Evolutionary conservation across 108 stramenopile genomes (phyloP).

Genomic region (Nannochloropsis gaditana): DNA sequence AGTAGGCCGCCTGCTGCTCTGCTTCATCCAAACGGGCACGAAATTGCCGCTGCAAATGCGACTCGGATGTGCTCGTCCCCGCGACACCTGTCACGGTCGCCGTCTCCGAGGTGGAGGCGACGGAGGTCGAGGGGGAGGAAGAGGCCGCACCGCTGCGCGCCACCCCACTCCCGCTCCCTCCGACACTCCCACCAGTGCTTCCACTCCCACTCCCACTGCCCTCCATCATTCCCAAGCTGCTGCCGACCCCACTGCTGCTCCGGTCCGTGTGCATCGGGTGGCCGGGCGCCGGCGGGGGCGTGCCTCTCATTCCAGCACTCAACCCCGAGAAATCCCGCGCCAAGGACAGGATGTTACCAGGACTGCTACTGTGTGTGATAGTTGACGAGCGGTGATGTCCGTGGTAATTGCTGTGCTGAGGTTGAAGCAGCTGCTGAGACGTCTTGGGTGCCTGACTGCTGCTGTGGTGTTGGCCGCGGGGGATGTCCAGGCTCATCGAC

Average conservation of each 20-base stretch:
- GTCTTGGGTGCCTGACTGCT: not conserved
- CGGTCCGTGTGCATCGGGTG: not conserved
- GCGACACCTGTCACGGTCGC: not conserved
- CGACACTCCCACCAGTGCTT: not conserved
- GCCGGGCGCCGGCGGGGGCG: not conserved
- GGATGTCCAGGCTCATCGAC: not conserved
- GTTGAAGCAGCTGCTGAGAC: not conserved
- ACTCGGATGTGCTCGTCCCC: not conserved
- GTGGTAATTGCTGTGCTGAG: not conserved
- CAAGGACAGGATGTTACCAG: not conserved
- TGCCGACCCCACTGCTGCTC: not conserved
- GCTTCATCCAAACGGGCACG: not conserved
- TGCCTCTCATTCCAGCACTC: not conserved
- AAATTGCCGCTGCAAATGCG: constrained; percentile 8
- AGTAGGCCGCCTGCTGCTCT: not conserved
- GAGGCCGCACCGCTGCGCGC: not conserved
- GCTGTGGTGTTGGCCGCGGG: not conserved
- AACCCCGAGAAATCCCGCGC: not conserved
- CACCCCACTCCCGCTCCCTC: constrained; percentile 9
- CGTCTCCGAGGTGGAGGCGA: not conserved
- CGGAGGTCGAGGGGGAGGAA: constrained; percentile 3
- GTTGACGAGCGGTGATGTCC: not conserved
- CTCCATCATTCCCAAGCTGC: not conserved
- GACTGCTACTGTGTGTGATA: not conserved
- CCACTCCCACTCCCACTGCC: not conserved